Evolutionary conservation across 2,329 filamentous ascomycete species (phyloP), one percentile per base, ranked within the genome.

Genomic region (Colletotrichum australisinense): DNA sequence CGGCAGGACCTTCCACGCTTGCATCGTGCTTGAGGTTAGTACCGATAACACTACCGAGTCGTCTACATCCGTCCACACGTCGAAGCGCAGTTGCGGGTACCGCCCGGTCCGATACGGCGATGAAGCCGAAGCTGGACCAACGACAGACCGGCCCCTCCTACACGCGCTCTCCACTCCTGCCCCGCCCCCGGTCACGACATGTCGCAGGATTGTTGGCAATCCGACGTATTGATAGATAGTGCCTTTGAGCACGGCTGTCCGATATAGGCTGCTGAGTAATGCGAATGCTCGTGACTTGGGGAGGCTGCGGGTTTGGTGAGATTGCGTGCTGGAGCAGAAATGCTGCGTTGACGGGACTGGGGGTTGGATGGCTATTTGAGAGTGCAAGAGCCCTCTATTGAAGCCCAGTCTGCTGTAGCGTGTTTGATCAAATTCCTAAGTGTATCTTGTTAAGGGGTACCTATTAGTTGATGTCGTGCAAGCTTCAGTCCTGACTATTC

Each of bases 201-300:
- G 57, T 72, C 24, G 58, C 69, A 68, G 57, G 65, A 63, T 69
- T 57, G 22, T 72, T 69, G 65, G 64, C 52, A 72, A 72, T 69
- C 38, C 42, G 38, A 49, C 19, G 42, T 49, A n/a, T 8, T 49
- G 42, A 49, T 56, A 26, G 64, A 58, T 58, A 32, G 53, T 26
- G 7, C 19, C 4, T 5, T 19, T 42, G 42, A n/a, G 42, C 42
- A n/a, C 38, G 42, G 42, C 8, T 32, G 22, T 35, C 28, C 69
- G 46, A 71, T 57, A 49, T 58, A 38, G 64, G n/a, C 38, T 42
- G 64, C 35, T 32, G 59, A 67, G 56, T 69, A 55, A 69, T 52
- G 8, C 30, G 30, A 32, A 32, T 53, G 8, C 30, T 14, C 8
- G 2, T 35, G 19, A 30, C 19, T 49, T 30, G 16, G 38, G 24